A percentile compares a stretch with the other conserved stretches of the same genome.
Evolutionary conservation across 371 early-diverging fungal species (phyloP).

Genomic region (Actinomortierella wolfii): DNA sequence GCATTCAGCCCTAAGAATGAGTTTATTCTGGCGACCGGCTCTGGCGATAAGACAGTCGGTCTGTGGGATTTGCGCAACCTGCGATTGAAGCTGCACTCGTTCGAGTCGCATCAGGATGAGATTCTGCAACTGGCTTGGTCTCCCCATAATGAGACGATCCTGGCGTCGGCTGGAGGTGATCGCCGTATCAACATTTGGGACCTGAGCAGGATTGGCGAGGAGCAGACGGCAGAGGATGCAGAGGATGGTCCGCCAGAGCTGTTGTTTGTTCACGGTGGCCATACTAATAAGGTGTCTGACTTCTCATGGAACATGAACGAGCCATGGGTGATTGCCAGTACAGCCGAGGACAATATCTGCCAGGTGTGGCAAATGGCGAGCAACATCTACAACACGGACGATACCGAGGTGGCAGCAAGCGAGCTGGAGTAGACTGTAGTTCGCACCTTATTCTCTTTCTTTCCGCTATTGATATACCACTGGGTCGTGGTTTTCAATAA

Average conservation of each 20-base stretch:
- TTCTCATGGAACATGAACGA: constrained; percentile 97
- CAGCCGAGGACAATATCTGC: constrained; percentile 95
- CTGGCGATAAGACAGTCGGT: constrained; percentile 91
- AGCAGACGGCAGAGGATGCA: constrained; percentile 95
- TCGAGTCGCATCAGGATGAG: constrained; percentile 92
- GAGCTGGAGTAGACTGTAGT: constrained; percentile 28
- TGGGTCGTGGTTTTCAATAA: too few relatives aligned
- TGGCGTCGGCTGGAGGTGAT: constrained; percentile 93
- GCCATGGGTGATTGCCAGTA: constrained; percentile 93
- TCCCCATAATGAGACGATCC: constrained; percentile 87
- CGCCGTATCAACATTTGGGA: constrained; percentile 98
- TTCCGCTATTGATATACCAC: too few relatives aligned
- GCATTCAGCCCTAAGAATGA: constrained; percentile 91
- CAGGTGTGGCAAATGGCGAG: constrained; percentile 97
- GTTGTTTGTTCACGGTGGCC: constrained; percentile 98
- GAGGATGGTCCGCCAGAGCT: constrained; percentile 99
- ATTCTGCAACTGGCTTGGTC: constrained; percentile 96
- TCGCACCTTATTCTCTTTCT: too few relatives aligned
- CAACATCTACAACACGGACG: constrained; percentile 50
- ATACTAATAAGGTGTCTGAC: constrained; percentile 96
- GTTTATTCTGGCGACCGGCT: constrained; percentile 93
- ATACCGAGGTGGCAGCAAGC: constrained; percentile 42
- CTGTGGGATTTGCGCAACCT: constrained; percentile 98
- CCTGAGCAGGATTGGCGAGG: constrained; percentile 89
- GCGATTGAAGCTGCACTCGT: constrained; percentile 75